phyloP scores from a whole-genome alignment of 2,329 filamentous ascomycete genomes.

The Aspergillus sp. region DNA sequence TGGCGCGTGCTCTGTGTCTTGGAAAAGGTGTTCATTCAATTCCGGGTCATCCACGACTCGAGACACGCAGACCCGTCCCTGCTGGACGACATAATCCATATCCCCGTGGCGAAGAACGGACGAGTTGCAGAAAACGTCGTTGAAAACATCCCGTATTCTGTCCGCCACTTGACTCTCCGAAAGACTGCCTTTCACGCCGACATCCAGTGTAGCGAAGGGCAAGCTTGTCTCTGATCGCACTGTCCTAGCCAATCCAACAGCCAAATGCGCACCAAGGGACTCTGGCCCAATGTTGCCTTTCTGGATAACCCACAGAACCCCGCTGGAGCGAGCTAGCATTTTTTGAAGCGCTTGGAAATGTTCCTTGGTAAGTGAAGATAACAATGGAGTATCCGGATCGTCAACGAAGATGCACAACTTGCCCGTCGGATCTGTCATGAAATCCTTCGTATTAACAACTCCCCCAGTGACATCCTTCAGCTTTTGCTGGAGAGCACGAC shows the following conservation, averaged over 20 bases:
- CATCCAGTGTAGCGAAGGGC: not conserved
- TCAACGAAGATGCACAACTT: conserved; percentile 10
- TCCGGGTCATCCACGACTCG: conserved; percentile 12
- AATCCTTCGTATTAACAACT: not conserved
- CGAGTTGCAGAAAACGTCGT: not conserved
- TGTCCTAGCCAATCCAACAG: conserved; percentile 19
- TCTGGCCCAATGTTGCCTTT: conserved; percentile 1
- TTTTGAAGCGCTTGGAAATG: conserved; percentile 12
- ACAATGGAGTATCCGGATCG: conserved; percentile 10
- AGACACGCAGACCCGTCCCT: conserved; percentile 14
- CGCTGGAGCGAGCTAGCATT: conserved; percentile 12
- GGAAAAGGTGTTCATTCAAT: conserved; percentile 17
- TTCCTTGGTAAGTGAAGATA: conserved; percentile 8
- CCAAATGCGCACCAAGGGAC: conserved; percentile 20
- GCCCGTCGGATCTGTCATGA: not conserved
- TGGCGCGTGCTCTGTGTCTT: conserved; percentile 16
- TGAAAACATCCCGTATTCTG: not conserved
- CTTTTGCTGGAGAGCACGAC: not conserved
- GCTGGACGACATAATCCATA: conserved; percentile 16
- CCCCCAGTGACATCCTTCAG: not conserved
- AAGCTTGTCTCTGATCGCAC: conserved; percentile 11
- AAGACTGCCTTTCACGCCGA: not conserved
- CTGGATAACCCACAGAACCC: conserved; percentile 20
- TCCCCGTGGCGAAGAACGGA: conserved; percentile 5
- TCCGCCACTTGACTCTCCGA: not conserved